These are phyloP conservation scores for Sclerotinia glacialis DNA, from an alignment of 2,329 filamentous ascomycete genomes.

Conservation along the genomic window DNA sequence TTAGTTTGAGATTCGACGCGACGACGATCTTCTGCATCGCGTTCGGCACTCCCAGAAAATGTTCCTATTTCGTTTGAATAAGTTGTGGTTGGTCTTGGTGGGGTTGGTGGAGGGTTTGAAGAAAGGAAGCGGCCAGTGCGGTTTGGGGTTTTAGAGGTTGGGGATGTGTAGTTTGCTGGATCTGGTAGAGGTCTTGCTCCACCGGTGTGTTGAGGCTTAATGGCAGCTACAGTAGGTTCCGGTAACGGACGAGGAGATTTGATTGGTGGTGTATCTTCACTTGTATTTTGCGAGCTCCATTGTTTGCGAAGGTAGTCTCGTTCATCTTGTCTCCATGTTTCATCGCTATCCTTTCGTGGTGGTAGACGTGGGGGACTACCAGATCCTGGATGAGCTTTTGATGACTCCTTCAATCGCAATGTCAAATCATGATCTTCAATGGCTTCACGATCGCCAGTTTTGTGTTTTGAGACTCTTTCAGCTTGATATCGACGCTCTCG, in stretches of 20 bases:
- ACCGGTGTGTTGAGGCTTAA: conserved; percentile 39
- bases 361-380: conserved; percentile 35
- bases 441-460: conserved; percentile 29
- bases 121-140: conserved; percentile 51
- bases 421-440: conserved; percentile 37
- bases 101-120: conserved; percentile 47
- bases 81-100: conserved; percentile 39
- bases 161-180: conserved; percentile 36
- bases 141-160: conserved; percentile 36
- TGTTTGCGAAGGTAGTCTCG: conserved; percentile 52
- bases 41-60: conserved; percentile 45
- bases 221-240: conserved; percentile 30
- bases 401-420: conserved; percentile 33
- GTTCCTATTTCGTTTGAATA: conserved; percentile 45
- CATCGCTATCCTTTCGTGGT: conserved; percentile 39
- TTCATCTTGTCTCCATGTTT: conserved; percentile 51
- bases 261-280: conserved; percentile 27
- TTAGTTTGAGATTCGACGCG: conserved; percentile 48
- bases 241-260: conserved; percentile 38
- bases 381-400: conserved; percentile 32
- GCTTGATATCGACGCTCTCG: conserved; percentile 62
- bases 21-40: conserved; percentile 49
- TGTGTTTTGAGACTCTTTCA: conserved; percentile 53
- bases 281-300: conserved; percentile 32
- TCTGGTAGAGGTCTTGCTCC: conserved; percentile 42